Base-by-base conservation (phyloP, 2,329 filamentous ascomycete species). In the Spiromastix sp. region DNA sequence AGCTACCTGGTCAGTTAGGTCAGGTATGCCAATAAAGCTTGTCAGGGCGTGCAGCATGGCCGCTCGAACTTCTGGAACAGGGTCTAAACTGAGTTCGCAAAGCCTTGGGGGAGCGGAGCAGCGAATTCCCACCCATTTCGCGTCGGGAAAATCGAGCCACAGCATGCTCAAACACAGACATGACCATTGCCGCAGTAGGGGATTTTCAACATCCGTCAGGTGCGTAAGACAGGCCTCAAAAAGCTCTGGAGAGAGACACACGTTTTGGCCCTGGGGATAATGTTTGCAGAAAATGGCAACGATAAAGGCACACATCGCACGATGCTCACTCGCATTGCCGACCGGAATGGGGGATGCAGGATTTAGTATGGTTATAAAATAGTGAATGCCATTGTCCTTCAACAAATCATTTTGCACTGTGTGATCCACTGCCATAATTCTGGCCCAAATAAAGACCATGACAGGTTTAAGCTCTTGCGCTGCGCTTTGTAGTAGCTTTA, bases 381-480 rank as follows among this genome's bases (percentile, higher is more conserved):
- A 98, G 50, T 85, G 85, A 53, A 94, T 96, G 5, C 91, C 91
- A 50, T 87, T 94, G 54, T 98, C 91, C 60, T 96, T 96, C 48
- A 96, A 77, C 9, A 98, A 68, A 56, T 98, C 91, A 42, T 80
- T 79, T 57, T 98, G 91, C 52, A 91, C 95, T 1, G 84, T 85
- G 40, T 91, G 79, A 52, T 98, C 91, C 4, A 98, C 91, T 5
- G 91, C 91, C 44, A 98, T 75, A 28, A 98, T 85, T 32, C 91
- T 77, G 4, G 91, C 87, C 91, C 91, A 98, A 43, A 98, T 98
- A 59, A 96, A 98, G 4, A 98, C 87, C 91, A 98, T 96, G 41
- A 96, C 87, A 0, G 91, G 89, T 54, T 96, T 96, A 42, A 98
- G 65, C 58, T 98, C 91, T 30, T 85, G 75, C 0, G 91, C 91